phyloP scores from a whole-genome alignment of 345 rosid species.

The Kernera saxatilis region DNA sequence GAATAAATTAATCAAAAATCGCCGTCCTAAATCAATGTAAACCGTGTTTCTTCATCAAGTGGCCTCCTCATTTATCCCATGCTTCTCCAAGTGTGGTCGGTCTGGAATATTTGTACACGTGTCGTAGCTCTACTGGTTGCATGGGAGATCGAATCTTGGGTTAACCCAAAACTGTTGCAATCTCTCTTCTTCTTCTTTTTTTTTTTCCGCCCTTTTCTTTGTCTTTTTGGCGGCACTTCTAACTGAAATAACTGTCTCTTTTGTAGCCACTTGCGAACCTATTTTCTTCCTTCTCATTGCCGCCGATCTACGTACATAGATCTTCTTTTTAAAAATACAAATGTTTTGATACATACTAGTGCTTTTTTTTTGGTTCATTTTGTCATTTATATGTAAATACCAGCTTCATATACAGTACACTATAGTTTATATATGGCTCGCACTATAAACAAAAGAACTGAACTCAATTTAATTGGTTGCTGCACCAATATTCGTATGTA shows the following conservation, averaged over 20 bases:
- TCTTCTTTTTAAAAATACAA: neutral
- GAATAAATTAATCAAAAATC: neutral
- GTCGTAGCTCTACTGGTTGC: constrained; percentile 3
- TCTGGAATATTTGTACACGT: constrained; percentile 25
- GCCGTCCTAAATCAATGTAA: neutral
- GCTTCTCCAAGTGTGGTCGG: constrained; percentile 31
- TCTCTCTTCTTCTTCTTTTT: neutral
- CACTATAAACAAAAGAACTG: neutral
- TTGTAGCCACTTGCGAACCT: constrained; percentile 23
- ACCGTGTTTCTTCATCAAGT: constrained; percentile 33
- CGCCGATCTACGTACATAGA: neutral
- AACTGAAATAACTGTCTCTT: constrained; percentile 35
- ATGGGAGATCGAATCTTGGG: constrained; percentile 27
- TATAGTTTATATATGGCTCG: neutral
- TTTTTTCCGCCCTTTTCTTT: neutral
- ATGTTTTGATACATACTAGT: neutral
- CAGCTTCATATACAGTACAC: neutral
- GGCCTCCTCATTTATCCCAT: constrained; percentile 21
- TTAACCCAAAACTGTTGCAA: constrained; percentile 33
- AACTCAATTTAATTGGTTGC: neutral
- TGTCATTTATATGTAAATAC: neutral
- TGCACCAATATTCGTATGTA: neutral
- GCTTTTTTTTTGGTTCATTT: neutral
- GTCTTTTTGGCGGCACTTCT: constrained; percentile 27
- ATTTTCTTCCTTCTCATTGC: neutral